Evolutionary conservation across 1,139 yeast genomes (phyloP).

Genomic region (Arxiozyma slooffiae): DNA sequence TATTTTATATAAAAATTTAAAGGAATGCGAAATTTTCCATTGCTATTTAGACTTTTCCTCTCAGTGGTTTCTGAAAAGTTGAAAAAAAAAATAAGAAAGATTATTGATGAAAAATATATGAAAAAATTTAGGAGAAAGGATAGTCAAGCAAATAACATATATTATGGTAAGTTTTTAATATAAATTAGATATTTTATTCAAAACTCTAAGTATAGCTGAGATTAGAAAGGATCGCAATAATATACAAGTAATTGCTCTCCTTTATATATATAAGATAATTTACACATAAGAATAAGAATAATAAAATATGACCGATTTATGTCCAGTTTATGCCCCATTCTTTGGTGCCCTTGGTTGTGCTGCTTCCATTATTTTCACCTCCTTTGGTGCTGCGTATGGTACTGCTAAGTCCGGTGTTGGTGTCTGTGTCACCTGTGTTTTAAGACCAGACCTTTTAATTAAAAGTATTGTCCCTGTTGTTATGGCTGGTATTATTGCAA

Average conservation of each 20-base stretch:
- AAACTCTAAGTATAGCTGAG: not conserved
- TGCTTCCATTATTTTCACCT: conserved; percentile 95
- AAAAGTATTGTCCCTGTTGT: conserved; percentile 90
- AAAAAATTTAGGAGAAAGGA: not conserved
- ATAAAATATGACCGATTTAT: conserved; percentile 18
- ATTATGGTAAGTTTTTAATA: too few relatives aligned
- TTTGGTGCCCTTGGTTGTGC: conserved; percentile 99
- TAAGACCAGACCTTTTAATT: conserved; percentile 92
- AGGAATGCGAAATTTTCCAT: not conserved
- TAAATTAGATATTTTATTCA: too few relatives aligned
- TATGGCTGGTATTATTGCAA: conserved; percentile 99
- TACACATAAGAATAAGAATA: not conserved
- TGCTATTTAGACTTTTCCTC: not conserved
- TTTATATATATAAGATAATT: not conserved
- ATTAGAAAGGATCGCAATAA: too few relatives aligned
- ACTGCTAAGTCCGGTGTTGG: conserved; percentile 99
- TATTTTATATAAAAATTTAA: not conserved
- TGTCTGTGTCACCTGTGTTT: conserved; percentile 95
- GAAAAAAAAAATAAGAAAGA: not conserved
- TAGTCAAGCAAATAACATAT: too few relatives aligned
- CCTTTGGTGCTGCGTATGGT: conserved; percentile 98
- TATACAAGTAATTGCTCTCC: not conserved
- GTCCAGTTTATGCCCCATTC: conserved; percentile 53
- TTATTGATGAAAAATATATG: too few relatives aligned
- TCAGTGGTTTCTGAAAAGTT: not conserved